Evolutionary conservation across 176 grass and related monocot genomes (phyloP), one percentile per base, ranked within the genome.

Genomic region (Microstegium vimineum): DNA sequence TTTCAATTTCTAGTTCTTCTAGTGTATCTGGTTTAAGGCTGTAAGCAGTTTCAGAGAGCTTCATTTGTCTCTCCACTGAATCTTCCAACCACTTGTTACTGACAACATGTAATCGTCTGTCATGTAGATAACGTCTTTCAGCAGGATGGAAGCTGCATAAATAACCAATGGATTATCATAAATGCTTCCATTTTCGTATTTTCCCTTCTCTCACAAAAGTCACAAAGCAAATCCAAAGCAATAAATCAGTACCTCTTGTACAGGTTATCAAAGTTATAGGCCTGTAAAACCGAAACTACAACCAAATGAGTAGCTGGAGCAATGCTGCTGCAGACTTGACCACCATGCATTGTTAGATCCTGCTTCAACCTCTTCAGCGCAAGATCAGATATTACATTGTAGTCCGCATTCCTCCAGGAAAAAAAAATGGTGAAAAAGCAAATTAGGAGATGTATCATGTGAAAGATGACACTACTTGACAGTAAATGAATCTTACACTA

Each of bases 321-420:
- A 91, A 94, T 89, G 76, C 60, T 88, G 75, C 76, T 92, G 71
- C 90, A 98, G 47, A 83, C 62, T 87, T 98, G 88, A 91, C 90
- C 95, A 82, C 90, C 88, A 84, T 88, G 88, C 95, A 94, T 93
- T 72, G 88, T 98, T 87, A 93, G 69, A 41, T 98, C 92, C 2
- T 91, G 92, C 79, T 86, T 85, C 84, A 88, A 71, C 86, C 88
- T 93, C 88, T 87, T 91, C 62, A 94, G 81, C 25, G 90, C 92
- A 88, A 93, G 82, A 85, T 94, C 86, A 30, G 86, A 93, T 89
- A 94, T 90, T 84, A 81, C 67, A 87, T 91, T 94, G 80, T 85
- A 89, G 78, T 91, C 88, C 15, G 37, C 70, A 88, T 98, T 94
- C 83, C 95, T 98, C 36, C 68, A 87, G 81, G 23, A 81, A 43